These are phyloP conservation scores for Raffaelea albimanens DNA, from an alignment of 2,329 filamentous ascomycete species.

Conservation along the genomic window DNA sequence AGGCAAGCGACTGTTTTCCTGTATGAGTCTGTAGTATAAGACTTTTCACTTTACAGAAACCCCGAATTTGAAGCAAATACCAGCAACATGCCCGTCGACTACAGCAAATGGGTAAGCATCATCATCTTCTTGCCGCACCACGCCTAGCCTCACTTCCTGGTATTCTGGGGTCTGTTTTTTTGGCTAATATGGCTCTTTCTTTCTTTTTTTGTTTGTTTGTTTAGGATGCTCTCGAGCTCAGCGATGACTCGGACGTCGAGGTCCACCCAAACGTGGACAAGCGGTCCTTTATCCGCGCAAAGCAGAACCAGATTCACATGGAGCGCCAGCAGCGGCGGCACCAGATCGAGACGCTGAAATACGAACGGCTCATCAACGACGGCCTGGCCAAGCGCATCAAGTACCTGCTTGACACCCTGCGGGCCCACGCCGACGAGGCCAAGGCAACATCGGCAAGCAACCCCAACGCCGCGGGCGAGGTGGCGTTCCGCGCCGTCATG, in stretches of 20 bases:
- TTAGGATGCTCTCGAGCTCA: conserved; percentile 85
- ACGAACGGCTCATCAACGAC: conserved; percentile 89
- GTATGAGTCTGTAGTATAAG: too few species aligned
- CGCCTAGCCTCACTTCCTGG: too few species aligned
- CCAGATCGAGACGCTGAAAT: conserved; percentile 85
- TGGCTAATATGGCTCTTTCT: background rate
- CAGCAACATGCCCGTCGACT: conserved; percentile 35
- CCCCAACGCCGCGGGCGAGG: conserved; percentile 50
- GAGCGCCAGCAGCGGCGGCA: conserved; percentile 77
- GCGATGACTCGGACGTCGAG: conserved; percentile 95
- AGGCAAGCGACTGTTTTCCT: too few species aligned
- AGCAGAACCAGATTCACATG: conserved; percentile 94
- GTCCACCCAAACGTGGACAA: conserved; percentile 99
- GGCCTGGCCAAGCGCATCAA: conserved; percentile 74
- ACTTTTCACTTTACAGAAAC: too few species aligned
- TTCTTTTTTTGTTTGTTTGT: background rate
- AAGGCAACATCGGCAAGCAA: conserved; percentile 26
- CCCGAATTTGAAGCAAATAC: too few species aligned
- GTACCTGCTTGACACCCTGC: conserved; percentile 62
- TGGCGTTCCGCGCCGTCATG: conserved; percentile 84
- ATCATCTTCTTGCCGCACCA: too few species aligned
- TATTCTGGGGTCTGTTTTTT: too few species aligned
- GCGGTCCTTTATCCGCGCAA: conserved; percentile 93
- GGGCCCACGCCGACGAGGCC: conserved; percentile 62
- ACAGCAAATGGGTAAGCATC: conserved; percentile 57